Evolutionary conservation across 805 yeast species (phyloP).

Genomic region (Alloascoidea hylecoeti): DNA sequence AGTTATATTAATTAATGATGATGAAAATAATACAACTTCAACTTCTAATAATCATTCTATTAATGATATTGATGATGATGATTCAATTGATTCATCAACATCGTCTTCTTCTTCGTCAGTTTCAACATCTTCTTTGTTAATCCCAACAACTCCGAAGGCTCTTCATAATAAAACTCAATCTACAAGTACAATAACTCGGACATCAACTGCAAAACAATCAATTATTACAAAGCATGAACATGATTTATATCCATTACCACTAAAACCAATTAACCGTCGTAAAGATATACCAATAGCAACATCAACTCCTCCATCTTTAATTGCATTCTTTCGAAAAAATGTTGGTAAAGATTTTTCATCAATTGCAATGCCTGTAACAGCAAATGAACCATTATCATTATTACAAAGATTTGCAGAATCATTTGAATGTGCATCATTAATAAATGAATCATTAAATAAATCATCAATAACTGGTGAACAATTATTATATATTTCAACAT

Average conservation of each 20-base stretch:
- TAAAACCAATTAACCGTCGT: constrained; percentile 32
- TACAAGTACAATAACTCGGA: no score
- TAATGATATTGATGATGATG: no score
- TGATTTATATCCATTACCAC: constrained; percentile 56
- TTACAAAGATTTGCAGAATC: constrained; percentile 71
- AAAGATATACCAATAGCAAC: constrained; percentile 37
- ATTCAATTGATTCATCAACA: no score
- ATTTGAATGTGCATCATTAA: constrained; percentile 58
- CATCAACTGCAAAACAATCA: no score
- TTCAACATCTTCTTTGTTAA: no score
- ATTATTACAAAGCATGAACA: no score
- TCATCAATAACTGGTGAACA: constrained; percentile 39
- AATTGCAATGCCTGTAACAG: constrained; percentile 85
- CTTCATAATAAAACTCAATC: no score
- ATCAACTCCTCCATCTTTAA: constrained; percentile 67
- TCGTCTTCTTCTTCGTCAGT: no score
- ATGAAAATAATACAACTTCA: no score
- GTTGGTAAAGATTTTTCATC: constrained; percentile 84
- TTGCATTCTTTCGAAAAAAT: constrained; percentile 71
- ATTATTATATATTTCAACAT: constrained; percentile 53
- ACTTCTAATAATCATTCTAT: no score
- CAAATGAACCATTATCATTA: constrained; percentile 83
- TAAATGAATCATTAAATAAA: constrained; percentile 44
- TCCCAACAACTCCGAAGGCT: no score
- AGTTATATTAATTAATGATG: no score